Percentiles rank a stretch among this genome's conserved stretches.
These are phyloP conservation scores for sunflower (Helianthus annuus) DNA, from an alignment of 129 eudicot species.

Conservation along the genomic window DNA sequence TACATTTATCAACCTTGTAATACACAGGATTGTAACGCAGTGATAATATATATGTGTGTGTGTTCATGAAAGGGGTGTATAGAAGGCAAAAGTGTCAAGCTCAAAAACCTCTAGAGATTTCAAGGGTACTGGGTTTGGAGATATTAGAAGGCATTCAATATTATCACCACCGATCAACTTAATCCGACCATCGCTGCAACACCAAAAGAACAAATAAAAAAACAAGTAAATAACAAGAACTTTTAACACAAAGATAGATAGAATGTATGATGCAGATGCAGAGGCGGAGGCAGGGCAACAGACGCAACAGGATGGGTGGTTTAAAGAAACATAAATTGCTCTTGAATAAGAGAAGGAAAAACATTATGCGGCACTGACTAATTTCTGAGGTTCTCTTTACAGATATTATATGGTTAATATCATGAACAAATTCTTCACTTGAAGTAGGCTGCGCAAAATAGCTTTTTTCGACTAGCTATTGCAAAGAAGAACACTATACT, in stretches of 20 bases:
- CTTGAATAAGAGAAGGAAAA: conserved; percentile 12
- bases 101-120: conserved; percentile 57
- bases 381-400: conserved; percentile 5
- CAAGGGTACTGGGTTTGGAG: conserved; percentile 47
- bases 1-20: too few species aligned
- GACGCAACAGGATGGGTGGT: conserved; percentile 1
- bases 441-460: conserved; percentile 2
- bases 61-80: not conserved
- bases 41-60: not conserved
- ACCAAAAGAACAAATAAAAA: conserved; percentile 24
- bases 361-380: not conserved
- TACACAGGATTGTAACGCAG: too few species aligned
- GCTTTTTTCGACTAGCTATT: conserved; percentile 12
- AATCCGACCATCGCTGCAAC: conserved; percentile 59
- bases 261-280: not conserved
- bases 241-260: not conserved
- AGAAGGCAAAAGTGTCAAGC: conserved; percentile 28
- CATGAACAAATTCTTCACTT: conserved; percentile 8
- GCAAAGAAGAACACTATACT: conserved; percentile 32
- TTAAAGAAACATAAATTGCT: not conserved
- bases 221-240: not conserved
- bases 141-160: conserved; percentile 60
- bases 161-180: conserved; percentile 67
- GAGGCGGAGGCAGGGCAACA: not conserved
- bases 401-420: not conserved